Conservation (phyloP, 177 flowering plant species). For the Tripterygium wilfordii region DNA sequence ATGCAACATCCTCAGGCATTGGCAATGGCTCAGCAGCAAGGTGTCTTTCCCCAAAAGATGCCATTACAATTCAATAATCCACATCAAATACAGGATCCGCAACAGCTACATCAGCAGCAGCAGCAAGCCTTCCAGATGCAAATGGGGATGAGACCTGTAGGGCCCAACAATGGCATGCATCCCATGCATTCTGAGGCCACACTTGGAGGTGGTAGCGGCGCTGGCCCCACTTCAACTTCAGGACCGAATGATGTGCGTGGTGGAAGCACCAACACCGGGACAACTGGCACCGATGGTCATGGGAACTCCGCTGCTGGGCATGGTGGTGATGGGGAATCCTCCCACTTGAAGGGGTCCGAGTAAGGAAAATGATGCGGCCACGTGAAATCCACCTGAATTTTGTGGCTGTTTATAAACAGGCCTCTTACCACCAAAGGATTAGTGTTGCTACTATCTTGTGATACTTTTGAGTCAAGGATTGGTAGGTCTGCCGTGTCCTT, state of each 20-base stretch:
- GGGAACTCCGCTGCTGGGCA: constrained; percentile 41
- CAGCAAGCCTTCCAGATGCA: constrained; percentile 54
- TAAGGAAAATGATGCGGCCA: constrained; percentile 31
- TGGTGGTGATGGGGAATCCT: constrained; percentile 43
- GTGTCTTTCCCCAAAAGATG: constrained; percentile 45
- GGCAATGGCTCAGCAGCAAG: constrained; percentile 64
- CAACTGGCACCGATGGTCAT: constrained; percentile 38
- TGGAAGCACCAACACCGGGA: constrained; percentile 42
- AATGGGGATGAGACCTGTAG: constrained; percentile 57
- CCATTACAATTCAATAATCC: constrained; percentile 57
- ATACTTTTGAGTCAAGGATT: background rate
- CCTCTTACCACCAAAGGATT: too few relatives aligned
- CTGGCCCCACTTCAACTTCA: constrained; percentile 24
- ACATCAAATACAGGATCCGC: constrained; percentile 64
- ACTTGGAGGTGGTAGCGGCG: constrained; percentile 27
- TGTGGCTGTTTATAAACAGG: too few relatives aligned
- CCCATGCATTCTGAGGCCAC: constrained; percentile 39
- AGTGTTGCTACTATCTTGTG: background rate
- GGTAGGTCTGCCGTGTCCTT: background rate
- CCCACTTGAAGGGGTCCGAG: too few relatives aligned
- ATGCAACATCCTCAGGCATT: constrained; percentile 88
- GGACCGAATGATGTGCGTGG: constrained; percentile 36
- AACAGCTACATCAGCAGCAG: constrained; percentile 46
- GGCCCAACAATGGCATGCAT: constrained; percentile 50
- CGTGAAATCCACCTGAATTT: too few relatives aligned